Evolutionary conservation across 1,284 basidiomycete species (phyloP).

Genomic region (Ceratobasidium sp.): DNA sequence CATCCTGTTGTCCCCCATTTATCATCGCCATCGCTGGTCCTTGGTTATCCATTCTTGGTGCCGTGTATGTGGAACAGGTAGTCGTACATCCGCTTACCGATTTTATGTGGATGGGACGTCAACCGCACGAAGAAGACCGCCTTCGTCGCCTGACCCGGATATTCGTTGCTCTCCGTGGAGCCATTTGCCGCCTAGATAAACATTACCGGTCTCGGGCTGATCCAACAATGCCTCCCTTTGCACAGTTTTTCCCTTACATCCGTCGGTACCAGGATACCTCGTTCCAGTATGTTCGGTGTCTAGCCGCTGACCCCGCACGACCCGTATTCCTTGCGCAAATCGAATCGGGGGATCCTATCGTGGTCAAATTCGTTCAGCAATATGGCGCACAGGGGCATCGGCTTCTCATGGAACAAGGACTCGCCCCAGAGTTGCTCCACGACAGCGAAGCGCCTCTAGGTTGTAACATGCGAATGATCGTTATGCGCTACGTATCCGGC

Average conservation of each 20-base stretch:
- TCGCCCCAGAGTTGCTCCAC: slow-evolving; percentile 46
- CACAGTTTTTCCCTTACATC: slow-evolving; percentile 14
- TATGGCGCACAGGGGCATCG: slow-evolving; percentile 42
- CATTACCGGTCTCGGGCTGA: slow-evolving; percentile 3
- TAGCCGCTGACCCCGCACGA: neutral
- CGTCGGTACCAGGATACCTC: slow-evolving; percentile 11
- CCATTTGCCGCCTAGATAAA: neutral
- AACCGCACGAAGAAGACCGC: neutral
- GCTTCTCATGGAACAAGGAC: slow-evolving; percentile 39
- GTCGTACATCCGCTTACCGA: slow-evolving; percentile 49
- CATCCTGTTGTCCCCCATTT: slow-evolving; percentile 47
- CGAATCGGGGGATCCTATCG: slow-evolving; percentile 6
- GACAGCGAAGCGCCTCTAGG: neutral
- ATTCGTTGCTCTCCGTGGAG: slow-evolving; percentile 5
- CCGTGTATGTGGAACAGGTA: slow-evolving; percentile 38
- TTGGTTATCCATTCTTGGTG: slow-evolving; percentile 49
- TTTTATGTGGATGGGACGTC: slow-evolving; percentile 43
- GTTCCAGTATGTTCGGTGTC: slow-evolving; percentile 3
- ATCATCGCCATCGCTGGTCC: slow-evolving; percentile 48
- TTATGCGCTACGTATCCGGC: slow-evolving; percentile 32
- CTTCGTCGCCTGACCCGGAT: slow-evolving; percentile 11
- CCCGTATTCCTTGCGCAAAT: neutral
- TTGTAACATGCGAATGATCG: slow-evolving; percentile 14
- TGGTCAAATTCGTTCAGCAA: slow-evolving; percentile 47
- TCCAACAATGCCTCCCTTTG: neutral